Evolutionary conservation across 2,329 filamentous ascomycete genomes (phyloP), one percentile per base, ranked within the genome.

Genomic region (Paecilomyces dactylethromorphus): DNA sequence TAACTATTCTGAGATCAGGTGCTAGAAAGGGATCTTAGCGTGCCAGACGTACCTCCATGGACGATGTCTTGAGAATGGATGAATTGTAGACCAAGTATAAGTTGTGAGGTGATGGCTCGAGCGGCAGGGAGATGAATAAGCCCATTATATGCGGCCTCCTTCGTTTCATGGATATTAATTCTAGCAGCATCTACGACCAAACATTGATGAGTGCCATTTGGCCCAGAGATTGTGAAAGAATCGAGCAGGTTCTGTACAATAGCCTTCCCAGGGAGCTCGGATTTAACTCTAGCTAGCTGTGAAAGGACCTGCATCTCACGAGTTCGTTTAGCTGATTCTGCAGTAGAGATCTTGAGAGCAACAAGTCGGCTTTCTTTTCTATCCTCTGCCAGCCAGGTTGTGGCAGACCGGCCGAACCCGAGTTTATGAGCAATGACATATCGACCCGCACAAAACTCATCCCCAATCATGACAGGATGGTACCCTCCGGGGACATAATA

Each of bases 391-490:
- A 64, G 56, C 63, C 63, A 64, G 33, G 63, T 57, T 33, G 61
- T 64, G 51, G 61, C 63, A 58, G 60, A 63, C 22, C 58, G 54
- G 32, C 63, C 63, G 56, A 60, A 64, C 15, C 59, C 63, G 54
- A 63, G 63, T 55, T 63, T 64, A 56, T 64, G 58, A 32, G 63
- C 61, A 33, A 63, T 59, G 5, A 35, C 55, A 53, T 63, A 64
- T 32, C 61, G 58, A 11, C 54, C 59, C 55, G 67, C 57, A 63
- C 63, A 59, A 22, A 70, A 63, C 15, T 74, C 68, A 5, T 2
- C 26, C 21, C 65, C 69, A n/a, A 73, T 60, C 21, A 65, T 62
- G 24, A 71, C 64, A 33, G 72, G 69, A 62, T 73, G 72, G 58
- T 65, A 72, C 11, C 71, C 66, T 29, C 65, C 64, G 32, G 76